Evolutionary conservation across 495 filamentous ascomycete species (phyloP).

Genomic region (Parathielavia appendiculata): DNA sequence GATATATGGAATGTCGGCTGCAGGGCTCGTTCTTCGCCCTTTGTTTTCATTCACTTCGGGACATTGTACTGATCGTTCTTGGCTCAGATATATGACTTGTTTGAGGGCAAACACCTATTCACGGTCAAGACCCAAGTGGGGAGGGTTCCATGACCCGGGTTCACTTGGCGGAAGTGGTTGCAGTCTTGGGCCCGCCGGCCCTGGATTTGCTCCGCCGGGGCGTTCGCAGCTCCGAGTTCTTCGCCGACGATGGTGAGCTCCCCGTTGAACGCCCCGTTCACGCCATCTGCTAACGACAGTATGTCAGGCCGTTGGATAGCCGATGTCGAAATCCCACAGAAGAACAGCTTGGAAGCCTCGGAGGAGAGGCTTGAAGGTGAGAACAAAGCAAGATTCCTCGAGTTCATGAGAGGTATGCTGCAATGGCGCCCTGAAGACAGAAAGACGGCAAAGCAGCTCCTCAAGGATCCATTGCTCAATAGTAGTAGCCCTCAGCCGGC

Average conservation of each 20-base stretch:
- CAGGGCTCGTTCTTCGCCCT: slow-evolving; percentile 34
- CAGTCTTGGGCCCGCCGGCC: slow-evolving; percentile 44
- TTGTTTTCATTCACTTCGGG: background rate
- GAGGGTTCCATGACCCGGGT: slow-evolving; percentile 40
- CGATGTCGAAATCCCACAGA: slow-evolving; percentile 6
- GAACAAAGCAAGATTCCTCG: slow-evolving; percentile 40
- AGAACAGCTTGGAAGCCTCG: slow-evolving; percentile 25
- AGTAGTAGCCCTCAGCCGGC: background rate
- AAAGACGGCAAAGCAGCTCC: slow-evolving; percentile 40
- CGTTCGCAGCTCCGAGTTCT: background rate
- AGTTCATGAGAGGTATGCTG: slow-evolving; percentile 43
- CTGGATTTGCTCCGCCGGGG: slow-evolving; percentile 31
- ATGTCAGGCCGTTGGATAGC: background rate
- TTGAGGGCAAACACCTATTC: slow-evolving; percentile 46
- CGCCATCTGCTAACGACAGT: background rate
- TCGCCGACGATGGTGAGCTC: background rate
- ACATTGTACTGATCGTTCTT: background rate
- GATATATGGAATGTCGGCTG: slow-evolving; percentile 51
- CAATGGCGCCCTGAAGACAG: slow-evolving; percentile 47
- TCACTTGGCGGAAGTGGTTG: slow-evolving; percentile 47
- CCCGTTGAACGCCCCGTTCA: too few species aligned
- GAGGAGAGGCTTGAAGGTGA: slow-evolving; percentile 34
- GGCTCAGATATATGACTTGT: slow-evolving; percentile 46
- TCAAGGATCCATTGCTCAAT: slow-evolving; percentile 40
- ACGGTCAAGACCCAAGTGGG: slow-evolving; percentile 39